Evolutionary conservation across 257 asterid species (phyloP).

Genomic region (Solanum ossicruentum): DNA sequence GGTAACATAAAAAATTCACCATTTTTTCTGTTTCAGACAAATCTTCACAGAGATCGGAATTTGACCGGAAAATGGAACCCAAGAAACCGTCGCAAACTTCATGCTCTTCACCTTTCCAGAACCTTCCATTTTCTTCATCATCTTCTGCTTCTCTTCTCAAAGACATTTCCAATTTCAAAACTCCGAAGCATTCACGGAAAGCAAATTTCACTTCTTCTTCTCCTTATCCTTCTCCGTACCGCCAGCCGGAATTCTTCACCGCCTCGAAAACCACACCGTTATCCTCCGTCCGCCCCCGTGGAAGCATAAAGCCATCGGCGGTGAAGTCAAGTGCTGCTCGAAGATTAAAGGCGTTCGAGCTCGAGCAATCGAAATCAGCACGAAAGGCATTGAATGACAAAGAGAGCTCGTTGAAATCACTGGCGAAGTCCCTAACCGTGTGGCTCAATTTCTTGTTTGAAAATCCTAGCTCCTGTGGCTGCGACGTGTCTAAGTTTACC

Average conservation of each 20-base stretch:
- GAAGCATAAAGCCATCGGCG: conserved; percentile 23
- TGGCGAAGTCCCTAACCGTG: conserved; percentile 69
- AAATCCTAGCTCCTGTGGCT: conserved; percentile 76
- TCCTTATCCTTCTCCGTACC: conserved; percentile 13
- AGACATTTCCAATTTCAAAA: conserved; percentile 63
- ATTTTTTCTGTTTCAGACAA: neutral
- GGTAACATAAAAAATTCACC: neutral
- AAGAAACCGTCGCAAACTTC: neutral
- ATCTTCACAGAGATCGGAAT: neutral
- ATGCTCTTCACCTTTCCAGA: conserved; percentile 29
- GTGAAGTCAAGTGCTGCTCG: conserved; percentile 49
- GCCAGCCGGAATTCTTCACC: conserved; percentile 46
- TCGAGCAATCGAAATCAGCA: conserved; percentile 76
- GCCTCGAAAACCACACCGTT: conserved; percentile 45
- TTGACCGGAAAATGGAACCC: neutral
- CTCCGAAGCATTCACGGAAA: conserved; percentile 36
- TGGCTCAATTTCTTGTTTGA: conserved; percentile 88
- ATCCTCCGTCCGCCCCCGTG: conserved; percentile 22
- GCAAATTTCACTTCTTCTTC: conserved; percentile 11
- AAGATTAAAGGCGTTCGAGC: conserved; percentile 63
- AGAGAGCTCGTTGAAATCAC: conserved; percentile 53
- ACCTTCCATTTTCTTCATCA: conserved; percentile 21
- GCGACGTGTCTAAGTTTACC: conserved; percentile 38
- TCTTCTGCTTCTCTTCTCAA: conserved; percentile 34
- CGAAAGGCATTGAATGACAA: conserved; percentile 54